Evolutionary conservation across 768 basidiomycete genomes (phyloP).

Genomic region (Suillus subalutaceus): DNA sequence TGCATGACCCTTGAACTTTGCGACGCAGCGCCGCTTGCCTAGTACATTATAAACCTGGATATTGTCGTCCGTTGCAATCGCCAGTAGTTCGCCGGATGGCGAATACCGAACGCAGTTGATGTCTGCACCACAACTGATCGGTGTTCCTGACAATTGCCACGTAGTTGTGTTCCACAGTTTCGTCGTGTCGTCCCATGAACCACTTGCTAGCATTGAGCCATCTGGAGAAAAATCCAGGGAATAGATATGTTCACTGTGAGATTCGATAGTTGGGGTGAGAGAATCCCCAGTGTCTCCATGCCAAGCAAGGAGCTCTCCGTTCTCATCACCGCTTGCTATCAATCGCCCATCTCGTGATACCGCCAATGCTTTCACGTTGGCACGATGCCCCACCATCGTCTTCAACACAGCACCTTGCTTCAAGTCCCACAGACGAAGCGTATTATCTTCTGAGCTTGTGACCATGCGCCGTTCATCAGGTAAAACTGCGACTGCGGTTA

Average conservation of each 20-base stretch:
- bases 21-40: not conserved
- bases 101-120: not conserved
- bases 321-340: not conserved
- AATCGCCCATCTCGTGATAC: not conserved
- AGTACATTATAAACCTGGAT: not conserved
- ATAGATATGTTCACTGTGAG: not conserved
- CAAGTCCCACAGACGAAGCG: not conserved
- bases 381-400: not conserved
- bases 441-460: not conserved
- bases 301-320: not conserved
- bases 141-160: not conserved
- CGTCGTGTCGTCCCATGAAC: not conserved
- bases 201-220: not conserved
- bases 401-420: not conserved
- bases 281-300: not conserved
- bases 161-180: conserved; percentile 1
- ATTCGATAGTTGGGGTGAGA: not conserved
- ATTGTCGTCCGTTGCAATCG: not conserved
- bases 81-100: not conserved
- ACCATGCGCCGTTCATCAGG: not conserved
- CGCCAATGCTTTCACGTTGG: not conserved
- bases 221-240: not conserved
- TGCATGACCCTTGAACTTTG: not conserved
- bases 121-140: not conserved
- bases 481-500: not conserved